Evolutionary conservation across 2,329 filamentous ascomycete genomes (phyloP).

Genomic region (Dendrostoma leiphaemia): DNA sequence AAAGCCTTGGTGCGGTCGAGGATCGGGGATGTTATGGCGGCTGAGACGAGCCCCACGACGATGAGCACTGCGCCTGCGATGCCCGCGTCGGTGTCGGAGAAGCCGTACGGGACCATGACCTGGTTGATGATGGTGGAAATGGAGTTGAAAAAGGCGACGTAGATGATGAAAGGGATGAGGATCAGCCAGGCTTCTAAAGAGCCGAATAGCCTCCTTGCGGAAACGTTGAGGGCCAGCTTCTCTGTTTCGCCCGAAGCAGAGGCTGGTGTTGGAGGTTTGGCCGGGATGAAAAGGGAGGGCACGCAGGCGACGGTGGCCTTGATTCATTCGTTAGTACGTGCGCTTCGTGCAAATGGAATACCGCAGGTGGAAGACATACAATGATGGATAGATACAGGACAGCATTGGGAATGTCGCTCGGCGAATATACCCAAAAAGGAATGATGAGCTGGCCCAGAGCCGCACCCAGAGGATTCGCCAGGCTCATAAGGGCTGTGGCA

Average conservation of each 20-base stretch:
- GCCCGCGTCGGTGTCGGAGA: constrained; percentile 78
- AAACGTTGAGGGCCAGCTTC: constrained; percentile 53
- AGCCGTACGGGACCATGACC: constrained; percentile 82
- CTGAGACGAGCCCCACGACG: constrained; percentile 75
- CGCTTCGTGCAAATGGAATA: too few species aligned
- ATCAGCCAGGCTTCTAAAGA: constrained; percentile 78
- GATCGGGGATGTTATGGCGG: constrained; percentile 76
- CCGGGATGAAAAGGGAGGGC: constrained; percentile 79
- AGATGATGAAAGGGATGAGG: constrained; percentile 76
- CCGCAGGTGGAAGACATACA: too few species aligned
- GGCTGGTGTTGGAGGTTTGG: constrained; percentile 72
- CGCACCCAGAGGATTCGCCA: constrained; percentile 88
- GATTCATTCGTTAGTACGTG: constrained; percentile 8
- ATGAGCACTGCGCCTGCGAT: constrained; percentile 89
- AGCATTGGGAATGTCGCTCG: constrained; percentile 71
- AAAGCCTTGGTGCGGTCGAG: constrained; percentile 84
- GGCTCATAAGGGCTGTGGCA: constrained; percentile 78
- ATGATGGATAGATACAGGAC: constrained; percentile 85
- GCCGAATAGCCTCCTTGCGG: constrained; percentile 48
- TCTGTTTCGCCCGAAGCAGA: constrained; percentile 63
- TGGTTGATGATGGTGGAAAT: constrained; percentile 86
- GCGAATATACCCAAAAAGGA: constrained; percentile 67
- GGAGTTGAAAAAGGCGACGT: constrained; percentile 92
- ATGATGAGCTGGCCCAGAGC: constrained; percentile 85
- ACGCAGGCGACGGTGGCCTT: constrained; percentile 63